Evolutionary conservation across 2,329 filamentous ascomycete species (phyloP), one percentile per base, ranked within the genome.

Genomic region (Penicillium sp.): DNA sequence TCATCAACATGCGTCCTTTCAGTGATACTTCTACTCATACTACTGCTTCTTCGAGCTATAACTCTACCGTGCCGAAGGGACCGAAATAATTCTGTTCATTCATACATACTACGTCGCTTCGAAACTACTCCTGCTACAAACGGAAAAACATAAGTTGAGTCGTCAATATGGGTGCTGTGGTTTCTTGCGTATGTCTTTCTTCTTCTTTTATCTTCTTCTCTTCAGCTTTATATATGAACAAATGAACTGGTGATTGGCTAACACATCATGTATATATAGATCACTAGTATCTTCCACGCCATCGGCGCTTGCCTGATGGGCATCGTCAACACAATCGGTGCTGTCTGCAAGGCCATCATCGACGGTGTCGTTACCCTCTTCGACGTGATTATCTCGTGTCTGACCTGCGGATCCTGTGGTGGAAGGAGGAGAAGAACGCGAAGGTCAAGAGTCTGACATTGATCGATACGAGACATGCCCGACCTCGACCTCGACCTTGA

Each of bases 131-230:
- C n/a, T n/a, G n/a, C n/a, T n/a, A n/a, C n/a, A n/a, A n/a, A n/a
- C n/a, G n/a, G n/a, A n/a, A n/a, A n/a, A n/a, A n/a, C n/a, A n/a
- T n/a, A n/a, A n/a, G n/a, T n/a, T n/a, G n/a, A n/a, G 22, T 42
- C 9, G 17, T 62, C 71, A 83, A 69, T 60, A 91, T 93, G 87
- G 87, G 87, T 74, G 86, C 84, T 70, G 83, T 93, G 64, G 76
- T 88, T 58, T 90, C 86, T 68, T 90, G 87, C 67, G 87, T 91
- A 87, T 64, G 85, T n/a, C n/a, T n/a, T n/a, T n/a, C n/a, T n/a
- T n/a, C n/a, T n/a, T n/a, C n/a, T n/a, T n/a, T n/a, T n/a, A n/a
- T n/a, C n/a, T n/a, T n/a, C n/a, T n/a, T n/a, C n/a, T n/a, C n/a
- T n/a, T n/a, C n/a, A n/a, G n/a, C n/a, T n/a, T n/a, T n/a, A n/a